Evolutionary conservation across 2,329 filamentous ascomycete species (phyloP), one percentile per base, ranked within the genome.

Genomic region (Penicillium digitatum): DNA sequence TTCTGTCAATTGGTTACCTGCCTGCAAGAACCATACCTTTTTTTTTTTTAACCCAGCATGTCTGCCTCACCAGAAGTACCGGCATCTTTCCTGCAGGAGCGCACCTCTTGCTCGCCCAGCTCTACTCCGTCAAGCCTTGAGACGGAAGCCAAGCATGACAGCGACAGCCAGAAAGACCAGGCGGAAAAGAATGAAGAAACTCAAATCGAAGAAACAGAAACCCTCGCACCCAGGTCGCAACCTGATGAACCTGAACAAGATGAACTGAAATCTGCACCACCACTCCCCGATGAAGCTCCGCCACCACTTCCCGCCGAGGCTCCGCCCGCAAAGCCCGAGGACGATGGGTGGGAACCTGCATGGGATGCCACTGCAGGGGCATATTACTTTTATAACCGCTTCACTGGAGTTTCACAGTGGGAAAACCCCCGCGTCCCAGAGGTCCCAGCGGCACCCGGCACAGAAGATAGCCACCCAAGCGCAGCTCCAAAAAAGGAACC

Each of bases 41-140:
- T 9, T 31, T 20, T 26, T 50, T 52, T 9, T 31, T 20, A 18
- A 24, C 20, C 34, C 52, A 60, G 32, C 18, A 64, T 64, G 62
- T 51, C 62, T 20, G 54, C 49, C 14, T 46, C 46, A 18, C 46
- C 39, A 18, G 52, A 56, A 38, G 42, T 29, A 22, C 46, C 54
- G 6, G 48, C 12, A 14, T 14, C 51, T 22, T 31, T 37, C 11
- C 22, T 29, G 70, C 92, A 93, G 81, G 90, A 95, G 78, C 92
- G 88, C 48, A 86, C 89, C 76, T 90, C 89, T 68, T 89, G 89
- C 27, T 89, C 95, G 75, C 89, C 90, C 58, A 86, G 89, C 62
- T 90, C 95, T 78, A 90, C 94, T 71, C 95, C 76, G 80, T 88
- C 90, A 49, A 89, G 95, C 34, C 84, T 90, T 76, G 88, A 94